Conservation (phyloP, 2,329 filamentous ascomycete genomes). For the Neophaeococcomyces mojaviensis region DNA sequence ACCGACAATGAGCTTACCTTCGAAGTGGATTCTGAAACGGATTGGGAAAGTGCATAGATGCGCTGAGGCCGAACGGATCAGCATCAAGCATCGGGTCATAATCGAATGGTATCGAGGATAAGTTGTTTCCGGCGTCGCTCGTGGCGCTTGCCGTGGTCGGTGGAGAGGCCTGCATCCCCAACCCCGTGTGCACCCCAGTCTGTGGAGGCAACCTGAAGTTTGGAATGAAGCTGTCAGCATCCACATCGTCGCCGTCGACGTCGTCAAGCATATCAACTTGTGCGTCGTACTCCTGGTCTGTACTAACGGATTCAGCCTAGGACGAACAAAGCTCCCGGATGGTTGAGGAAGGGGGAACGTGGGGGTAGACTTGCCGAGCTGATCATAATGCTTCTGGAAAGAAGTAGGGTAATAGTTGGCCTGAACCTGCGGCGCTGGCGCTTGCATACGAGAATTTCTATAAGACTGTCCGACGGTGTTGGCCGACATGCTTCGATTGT, state of each 20-base stretch:
- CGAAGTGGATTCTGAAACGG: constrained; percentile 48
- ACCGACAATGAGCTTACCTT: not conserved
- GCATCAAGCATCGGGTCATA: constrained; percentile 86
- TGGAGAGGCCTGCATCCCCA: constrained; percentile 37
- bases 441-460: constrained; percentile 1
- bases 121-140: constrained; percentile 46
- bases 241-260: constrained; percentile 60
- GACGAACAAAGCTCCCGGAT: constrained; percentile 55
- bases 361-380: constrained; percentile 75
- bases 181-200: constrained; percentile 24
- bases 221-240: constrained; percentile 60
- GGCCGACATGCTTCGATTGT: constrained; percentile 10
- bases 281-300: constrained; percentile 96
- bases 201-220: constrained; percentile 34
- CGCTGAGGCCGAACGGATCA: constrained; percentile 86
- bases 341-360: constrained; percentile 35
- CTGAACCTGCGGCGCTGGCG: constrained; percentile 29
- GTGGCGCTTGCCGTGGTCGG: constrained; percentile 31
- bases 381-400: constrained; percentile 90
- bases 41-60: constrained; percentile 90
- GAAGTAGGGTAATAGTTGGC: constrained; percentile 70
- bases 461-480: constrained; percentile 4
- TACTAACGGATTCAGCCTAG: constrained; percentile 60
- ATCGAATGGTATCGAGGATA: constrained; percentile 27
- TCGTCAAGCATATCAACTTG: constrained; percentile 85